phyloP scores from a whole-genome alignment of 2,329 filamentous ascomycete genomes.

The Cercospora brassicicola region DNA sequence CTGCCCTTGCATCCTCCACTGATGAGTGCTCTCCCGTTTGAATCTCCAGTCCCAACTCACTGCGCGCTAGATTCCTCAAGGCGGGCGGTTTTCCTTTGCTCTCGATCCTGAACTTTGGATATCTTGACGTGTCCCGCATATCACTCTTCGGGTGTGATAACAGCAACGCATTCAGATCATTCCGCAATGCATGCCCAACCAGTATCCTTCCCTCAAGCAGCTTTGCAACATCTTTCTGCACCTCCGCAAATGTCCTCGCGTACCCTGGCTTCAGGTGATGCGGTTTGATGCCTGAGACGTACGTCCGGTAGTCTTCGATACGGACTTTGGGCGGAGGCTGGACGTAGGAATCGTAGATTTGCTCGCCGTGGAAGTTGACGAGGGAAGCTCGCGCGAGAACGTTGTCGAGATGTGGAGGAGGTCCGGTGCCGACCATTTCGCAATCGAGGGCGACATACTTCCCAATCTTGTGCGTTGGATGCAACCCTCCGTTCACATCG shows the following conservation, averaged over 20 bases:
- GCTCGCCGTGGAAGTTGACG: slow-evolving; percentile 89
- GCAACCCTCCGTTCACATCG: slow-evolving; percentile 48
- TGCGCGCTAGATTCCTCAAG: slow-evolving; percentile 59
- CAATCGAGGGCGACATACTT: slow-evolving; percentile 95
- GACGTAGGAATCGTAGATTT: slow-evolving; percentile 93
- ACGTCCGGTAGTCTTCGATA: slow-evolving; percentile 88
- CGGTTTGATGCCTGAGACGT: slow-evolving; percentile 76
- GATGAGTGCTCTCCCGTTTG: slow-evolving; percentile 62
- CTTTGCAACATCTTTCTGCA: slow-evolving; percentile 68
- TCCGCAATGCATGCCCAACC: slow-evolving; percentile 79
- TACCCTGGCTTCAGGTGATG: slow-evolving; percentile 63
- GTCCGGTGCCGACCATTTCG: slow-evolving; percentile 92
- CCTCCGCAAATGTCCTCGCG: slow-evolving; percentile 65
- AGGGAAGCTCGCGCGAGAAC: slow-evolving; percentile 82
- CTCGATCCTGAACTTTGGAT: slow-evolving; percentile 70
- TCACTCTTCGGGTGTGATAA: slow-evolving; percentile 76
- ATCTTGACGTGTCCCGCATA: slow-evolving; percentile 80
- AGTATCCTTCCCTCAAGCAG: slow-evolving; percentile 71
- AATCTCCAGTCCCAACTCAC: slow-evolving; percentile 60
- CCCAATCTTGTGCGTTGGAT: slow-evolving; percentile 65
- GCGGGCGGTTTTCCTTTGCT: slow-evolving; percentile 68
- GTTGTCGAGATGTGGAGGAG: slow-evolving; percentile 66
- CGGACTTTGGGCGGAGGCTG: slow-evolving; percentile 61
- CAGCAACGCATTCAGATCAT: slow-evolving; percentile 72
- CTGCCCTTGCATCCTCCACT: slow-evolving; percentile 77